Base-by-base conservation (phyloP, 441 rosid species). In the Flueggea neowawraea region DNA sequence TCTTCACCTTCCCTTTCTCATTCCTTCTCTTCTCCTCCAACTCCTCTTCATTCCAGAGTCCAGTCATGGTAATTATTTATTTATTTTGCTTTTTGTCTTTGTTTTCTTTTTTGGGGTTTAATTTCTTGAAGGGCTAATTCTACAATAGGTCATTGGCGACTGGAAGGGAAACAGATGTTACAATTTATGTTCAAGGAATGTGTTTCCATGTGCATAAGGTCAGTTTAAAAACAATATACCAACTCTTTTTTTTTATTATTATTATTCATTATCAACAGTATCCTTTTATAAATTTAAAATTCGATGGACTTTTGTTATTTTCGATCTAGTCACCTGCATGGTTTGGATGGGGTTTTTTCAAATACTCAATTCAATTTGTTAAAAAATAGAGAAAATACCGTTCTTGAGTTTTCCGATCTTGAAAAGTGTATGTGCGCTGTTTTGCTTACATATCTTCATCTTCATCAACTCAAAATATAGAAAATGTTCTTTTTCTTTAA, bases 121-220 rank as follows among this genome's bases (percentile, higher is more conserved):
- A 3, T 17, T 12, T 45, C 3, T 4, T 17, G 12, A 9, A 2
- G 50, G 50, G 43, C 15, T 22, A 39, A 17, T 68, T 33, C 17
- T 32, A 22, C 28, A 39, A 47, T 51, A 92, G 96, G 95, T 75
- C 96, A 33, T 44, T 59, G 72, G 78, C 58, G 31, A 75, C 74
- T 1, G 87, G 91, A 62, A 51, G 57, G 16, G 70, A 75, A 58
- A 67, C 91, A 14, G 80, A 87, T 49, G 95, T 83, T 33, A 15
- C 72, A 66, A 82, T 92, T 58, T 73, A 81, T 68, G 95, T 92
- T 22, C 77, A 74, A 52, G 86, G 82, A 75, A 84, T 80, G 0
- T 71, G 82, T 59, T 92, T 92, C 68, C 83, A 64, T 73, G 82
- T 92, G 17, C 96, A 84, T 57, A 89, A 84, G 98, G 96, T 89